Conservation (phyloP, 2,329 filamentous ascomycete species). For the Fusarium napiforme region DNA sequence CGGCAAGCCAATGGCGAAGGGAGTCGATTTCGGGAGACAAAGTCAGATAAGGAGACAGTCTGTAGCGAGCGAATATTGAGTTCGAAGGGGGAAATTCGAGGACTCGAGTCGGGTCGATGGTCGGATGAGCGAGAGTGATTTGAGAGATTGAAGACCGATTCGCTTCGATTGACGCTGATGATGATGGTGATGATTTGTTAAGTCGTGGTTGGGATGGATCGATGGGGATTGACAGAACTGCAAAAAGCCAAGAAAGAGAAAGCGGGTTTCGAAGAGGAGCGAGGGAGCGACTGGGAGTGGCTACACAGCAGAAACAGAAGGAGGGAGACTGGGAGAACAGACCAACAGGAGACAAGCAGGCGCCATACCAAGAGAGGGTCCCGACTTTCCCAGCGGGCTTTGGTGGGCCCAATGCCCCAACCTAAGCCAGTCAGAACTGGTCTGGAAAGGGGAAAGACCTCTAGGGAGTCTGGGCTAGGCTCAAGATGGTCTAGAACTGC, state of each 20-base stretch:
- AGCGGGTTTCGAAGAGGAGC: conserved; percentile 37
- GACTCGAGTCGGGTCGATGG: background rate
- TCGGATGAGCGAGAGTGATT: conserved; percentile 16
- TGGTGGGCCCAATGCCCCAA: background rate
- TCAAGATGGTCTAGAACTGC: conserved; percentile 6
- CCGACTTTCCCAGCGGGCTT: conserved; percentile 20
- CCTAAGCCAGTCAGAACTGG: conserved; percentile 12
- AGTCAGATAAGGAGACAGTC: background rate
- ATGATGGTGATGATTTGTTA: conserved; percentile 13
- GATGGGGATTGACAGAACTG: conserved; percentile 38
- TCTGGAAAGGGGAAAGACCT: conserved; percentile 34
- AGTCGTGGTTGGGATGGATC: conserved; percentile 29
- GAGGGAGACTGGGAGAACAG: conserved; percentile 24
- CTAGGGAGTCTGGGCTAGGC: conserved; percentile 15
- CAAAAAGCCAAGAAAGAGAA: conserved; percentile 38
- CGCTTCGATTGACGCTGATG: background rate
- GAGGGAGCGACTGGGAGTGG: conserved; percentile 37
- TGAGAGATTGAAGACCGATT: background rate
- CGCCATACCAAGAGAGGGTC: conserved; percentile 27
- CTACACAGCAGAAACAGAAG: conserved; percentile 19
- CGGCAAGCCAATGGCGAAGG: conserved; percentile 21
- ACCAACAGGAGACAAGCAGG: conserved; percentile 39
- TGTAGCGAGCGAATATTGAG: conserved; percentile 15
- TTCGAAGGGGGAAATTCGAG: background rate
- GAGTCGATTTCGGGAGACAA: conserved; percentile 14